Conservation (phyloP, 352 stramenopile genomes). For the Globisporangium splendens region DNA sequence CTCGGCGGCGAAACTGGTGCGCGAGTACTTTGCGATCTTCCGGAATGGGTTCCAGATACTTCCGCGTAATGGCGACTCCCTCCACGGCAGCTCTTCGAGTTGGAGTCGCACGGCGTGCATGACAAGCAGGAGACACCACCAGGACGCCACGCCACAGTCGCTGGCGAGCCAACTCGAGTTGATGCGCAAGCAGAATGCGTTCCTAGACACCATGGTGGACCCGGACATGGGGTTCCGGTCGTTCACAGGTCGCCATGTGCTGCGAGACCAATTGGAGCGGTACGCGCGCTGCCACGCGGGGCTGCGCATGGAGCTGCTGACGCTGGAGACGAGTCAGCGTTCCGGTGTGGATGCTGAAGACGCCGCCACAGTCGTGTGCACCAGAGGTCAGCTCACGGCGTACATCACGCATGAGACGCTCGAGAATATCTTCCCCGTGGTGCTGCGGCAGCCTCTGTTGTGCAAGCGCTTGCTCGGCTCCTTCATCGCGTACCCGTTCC, state of each 20-base stretch:
- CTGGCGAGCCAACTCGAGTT: conserved; percentile 8
- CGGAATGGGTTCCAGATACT: conserved; percentile 13
- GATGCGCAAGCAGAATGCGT: conserved; percentile 11
- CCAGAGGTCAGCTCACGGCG: conserved; percentile 11
- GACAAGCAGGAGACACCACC: too few relatives aligned
- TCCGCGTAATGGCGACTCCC: neutral
- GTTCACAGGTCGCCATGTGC: conserved; percentile 11
- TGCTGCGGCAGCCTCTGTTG: conserved; percentile 4
- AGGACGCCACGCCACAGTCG: neutral
- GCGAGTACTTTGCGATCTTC: conserved; percentile 26
- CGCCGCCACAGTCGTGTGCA: neutral
- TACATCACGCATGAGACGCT: conserved; percentile 17
- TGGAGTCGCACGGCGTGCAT: too few relatives aligned
- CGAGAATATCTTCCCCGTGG: conserved; percentile 12
- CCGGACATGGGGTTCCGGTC: conserved; percentile 13
- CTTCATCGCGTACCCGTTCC: conserved; percentile 20
- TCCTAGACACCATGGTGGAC: conserved; percentile 12
- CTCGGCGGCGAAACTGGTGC: conserved; percentile 11
- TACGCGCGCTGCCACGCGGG: conserved; percentile 16
- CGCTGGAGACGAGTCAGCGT: neutral
- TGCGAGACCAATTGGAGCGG: conserved; percentile 17
- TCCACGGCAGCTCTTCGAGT: neutral
- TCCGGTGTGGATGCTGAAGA: neutral
- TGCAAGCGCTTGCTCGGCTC: conserved; percentile 12
- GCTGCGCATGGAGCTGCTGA: conserved; percentile 12